A percentile compares a stretch with the other conserved stretches of the same genome.
Evolutionary conservation across 176 grass and related monocot species (phyloP).

Genomic region (Avena eriantha): DNA sequence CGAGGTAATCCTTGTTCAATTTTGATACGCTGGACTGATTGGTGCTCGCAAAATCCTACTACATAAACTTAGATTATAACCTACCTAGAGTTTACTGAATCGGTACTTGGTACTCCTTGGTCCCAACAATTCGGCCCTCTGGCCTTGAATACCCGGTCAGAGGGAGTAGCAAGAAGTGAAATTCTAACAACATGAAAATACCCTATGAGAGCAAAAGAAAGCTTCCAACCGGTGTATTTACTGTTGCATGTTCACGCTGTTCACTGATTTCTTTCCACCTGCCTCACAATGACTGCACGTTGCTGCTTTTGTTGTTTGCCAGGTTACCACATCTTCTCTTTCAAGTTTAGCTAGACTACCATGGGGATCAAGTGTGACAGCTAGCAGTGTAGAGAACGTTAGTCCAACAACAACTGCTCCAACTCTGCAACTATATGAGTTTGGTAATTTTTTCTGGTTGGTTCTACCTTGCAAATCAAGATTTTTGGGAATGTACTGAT

Average conservation of each 20-base stretch:
- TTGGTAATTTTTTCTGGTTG: conserved; percentile 58
- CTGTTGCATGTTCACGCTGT: neutral
- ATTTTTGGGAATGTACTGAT: conserved; percentile 25
- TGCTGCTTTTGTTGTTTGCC: conserved; percentile 7
- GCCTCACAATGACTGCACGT: neutral
- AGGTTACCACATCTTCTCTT: conserved; percentile 80
- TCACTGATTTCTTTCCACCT: neutral
- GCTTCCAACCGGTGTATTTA: neutral
- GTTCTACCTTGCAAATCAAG: neutral
- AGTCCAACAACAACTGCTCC: neutral
- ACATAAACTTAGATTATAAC: neutral
- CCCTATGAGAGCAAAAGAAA: neutral
- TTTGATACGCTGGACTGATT: neutral
- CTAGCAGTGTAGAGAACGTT: conserved; percentile 30
- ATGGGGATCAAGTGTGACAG: conserved; percentile 78
- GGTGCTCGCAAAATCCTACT: neutral
- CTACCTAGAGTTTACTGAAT: neutral
- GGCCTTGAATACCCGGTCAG: no score
- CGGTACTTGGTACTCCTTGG: neutral
- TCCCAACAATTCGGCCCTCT: no score
- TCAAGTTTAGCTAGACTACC: conserved; percentile 87
- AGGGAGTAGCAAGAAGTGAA: neutral
- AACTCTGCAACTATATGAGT: conserved; percentile 89
- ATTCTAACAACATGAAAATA: neutral
- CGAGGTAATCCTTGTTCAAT: conserved; percentile 55